A percentile compares a stretch with the other conserved stretches of the same genome.
Evolutionary conservation across 2,329 filamentous ascomycete species (phyloP).

Genomic region (Scedosporium boydii): DNA sequence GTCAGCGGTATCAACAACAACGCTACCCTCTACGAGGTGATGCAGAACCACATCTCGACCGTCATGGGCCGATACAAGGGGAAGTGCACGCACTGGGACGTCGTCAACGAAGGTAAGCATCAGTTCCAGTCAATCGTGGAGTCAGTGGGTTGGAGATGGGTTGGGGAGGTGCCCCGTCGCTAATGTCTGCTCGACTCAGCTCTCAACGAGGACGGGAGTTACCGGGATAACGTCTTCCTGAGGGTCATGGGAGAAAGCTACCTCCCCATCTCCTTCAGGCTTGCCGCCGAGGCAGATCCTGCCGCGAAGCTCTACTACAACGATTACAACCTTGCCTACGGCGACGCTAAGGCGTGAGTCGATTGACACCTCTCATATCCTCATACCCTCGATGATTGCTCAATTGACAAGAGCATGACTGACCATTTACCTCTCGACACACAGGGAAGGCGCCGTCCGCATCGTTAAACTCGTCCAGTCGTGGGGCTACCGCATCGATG

Average conservation of each 20-base stretch:
- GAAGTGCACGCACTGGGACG: slow-evolving; percentile 42
- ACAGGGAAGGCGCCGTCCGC: slow-evolving; percentile 17
- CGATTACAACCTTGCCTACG: slow-evolving; percentile 39
- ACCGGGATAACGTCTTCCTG: slow-evolving; percentile 34
- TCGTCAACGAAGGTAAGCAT: slow-evolving; percentile 36
- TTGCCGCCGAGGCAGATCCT: slow-evolving; percentile 34
- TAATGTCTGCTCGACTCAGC: slow-evolving; percentile 11
- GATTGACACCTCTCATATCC: not conserved
- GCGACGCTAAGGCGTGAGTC: slow-evolving; percentile 20
- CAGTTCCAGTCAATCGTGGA: not conserved
- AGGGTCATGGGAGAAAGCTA: slow-evolving; percentile 38
- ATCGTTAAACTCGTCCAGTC: slow-evolving; percentile 22
- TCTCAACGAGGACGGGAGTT: slow-evolving; percentile 39
- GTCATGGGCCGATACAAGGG: slow-evolving; percentile 33
- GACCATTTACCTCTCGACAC: not conserved
- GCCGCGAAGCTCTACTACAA: slow-evolving; percentile 44
- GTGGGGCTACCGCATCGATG: slow-evolving; percentile 36
- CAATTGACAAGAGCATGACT: not conserved
- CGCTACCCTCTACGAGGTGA: slow-evolving; percentile 36
- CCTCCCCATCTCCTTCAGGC: slow-evolving; percentile 38
- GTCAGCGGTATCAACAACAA: slow-evolving; percentile 32
- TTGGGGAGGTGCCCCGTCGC: not conserved
- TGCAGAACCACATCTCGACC: slow-evolving; percentile 42
- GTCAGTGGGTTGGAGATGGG: not conserved
- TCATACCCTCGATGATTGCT: not conserved